A percentile compares a stretch with the other conserved stretches of the same genome.
Conservation (phyloP, 805 yeast species). For the Yamadazyma philogaea region DNA sequence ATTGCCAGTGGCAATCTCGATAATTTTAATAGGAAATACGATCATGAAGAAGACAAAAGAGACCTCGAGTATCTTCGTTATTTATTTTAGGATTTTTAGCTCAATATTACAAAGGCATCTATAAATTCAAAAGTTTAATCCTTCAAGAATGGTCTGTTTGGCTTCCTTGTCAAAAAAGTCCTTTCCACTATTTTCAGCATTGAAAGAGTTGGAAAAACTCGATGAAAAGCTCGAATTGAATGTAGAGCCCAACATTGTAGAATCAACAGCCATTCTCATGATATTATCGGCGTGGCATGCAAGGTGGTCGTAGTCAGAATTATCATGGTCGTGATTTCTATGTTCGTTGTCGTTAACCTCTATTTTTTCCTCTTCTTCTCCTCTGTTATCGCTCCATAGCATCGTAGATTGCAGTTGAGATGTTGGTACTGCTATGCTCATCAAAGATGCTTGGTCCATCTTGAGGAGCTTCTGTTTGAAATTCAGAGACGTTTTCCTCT, state of each 20-base stretch:
- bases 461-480: constrained; percentile 14
- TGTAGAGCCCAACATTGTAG: constrained; percentile 44
- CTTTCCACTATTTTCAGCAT: constrained; percentile 27
- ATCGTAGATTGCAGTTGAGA: neutral
- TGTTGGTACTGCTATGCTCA: constrained; percentile 4
- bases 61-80: constrained; percentile 24
- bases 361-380: neutral
- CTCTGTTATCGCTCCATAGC: constrained; percentile 9
- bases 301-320: constrained; percentile 33
- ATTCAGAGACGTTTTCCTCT: constrained; percentile 12
- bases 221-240: constrained; percentile 36
- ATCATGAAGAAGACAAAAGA: constrained; percentile 20
- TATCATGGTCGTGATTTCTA: constrained; percentile 15
- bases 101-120: too few relatives aligned
- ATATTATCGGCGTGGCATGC: constrained; percentile 48
- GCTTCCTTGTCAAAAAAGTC: constrained; percentile 18
- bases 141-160: constrained; percentile 16
- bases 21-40: constrained; percentile 18
- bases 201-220: constrained; percentile 28
- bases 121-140: constrained; percentile 13
- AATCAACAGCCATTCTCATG: constrained; percentile 46
- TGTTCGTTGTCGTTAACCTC: neutral
- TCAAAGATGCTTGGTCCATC: constrained; percentile 16
- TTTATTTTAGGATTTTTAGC: constrained; percentile 6
- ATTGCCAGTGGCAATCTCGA: neutral